Evolutionary conservation across 2,329 filamentous ascomycete species (phyloP).

Genomic region (Phialophora expanda): DNA sequence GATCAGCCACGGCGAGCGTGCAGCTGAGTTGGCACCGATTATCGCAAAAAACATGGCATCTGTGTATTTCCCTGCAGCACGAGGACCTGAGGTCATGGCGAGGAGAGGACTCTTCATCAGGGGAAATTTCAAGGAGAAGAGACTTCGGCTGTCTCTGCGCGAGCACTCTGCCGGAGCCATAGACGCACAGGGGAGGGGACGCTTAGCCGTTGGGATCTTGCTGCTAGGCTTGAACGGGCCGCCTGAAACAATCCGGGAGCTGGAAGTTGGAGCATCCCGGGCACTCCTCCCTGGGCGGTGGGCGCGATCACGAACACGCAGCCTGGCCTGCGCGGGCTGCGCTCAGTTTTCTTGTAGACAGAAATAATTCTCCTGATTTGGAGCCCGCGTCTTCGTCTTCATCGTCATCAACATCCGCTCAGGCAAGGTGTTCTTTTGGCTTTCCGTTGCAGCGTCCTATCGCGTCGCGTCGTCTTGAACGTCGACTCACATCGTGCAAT

Average conservation of each 20-base stretch:
- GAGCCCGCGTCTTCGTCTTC: slow-evolving; percentile 4
- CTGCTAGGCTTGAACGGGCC: slow-evolving; percentile 19
- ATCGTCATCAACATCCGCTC: slow-evolving; percentile 14
- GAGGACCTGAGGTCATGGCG: background rate
- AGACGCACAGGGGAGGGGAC: slow-evolving; percentile 11
- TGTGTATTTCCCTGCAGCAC: background rate
- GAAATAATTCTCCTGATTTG: slow-evolving; percentile 22
- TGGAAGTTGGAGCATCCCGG: slow-evolving; percentile 20
- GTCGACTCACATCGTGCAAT: slow-evolving; percentile 11
- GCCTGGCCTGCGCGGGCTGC: background rate
- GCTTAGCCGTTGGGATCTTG: slow-evolving; percentile 8
- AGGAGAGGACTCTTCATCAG: slow-evolving; percentile 4
- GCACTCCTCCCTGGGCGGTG: slow-evolving; percentile 9
- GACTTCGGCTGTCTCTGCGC: background rate
- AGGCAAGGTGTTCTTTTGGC: background rate
- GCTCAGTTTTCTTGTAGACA: slow-evolving; percentile 4
- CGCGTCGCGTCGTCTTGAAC: background rate
- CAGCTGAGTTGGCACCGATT: slow-evolving; percentile 10
- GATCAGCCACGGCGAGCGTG: slow-evolving; percentile 1
- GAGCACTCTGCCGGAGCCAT: slow-evolving; percentile 7
- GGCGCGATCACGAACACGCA: slow-evolving; percentile 3
- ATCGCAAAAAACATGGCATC: background rate
- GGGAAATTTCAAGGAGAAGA: slow-evolving; percentile 7
- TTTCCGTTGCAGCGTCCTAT: background rate
- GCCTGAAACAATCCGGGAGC: slow-evolving; percentile 21